phyloP scores from a whole-genome alignment of 371 early-diverging fungal genomes.

The Mortierella sp. region DNA sequence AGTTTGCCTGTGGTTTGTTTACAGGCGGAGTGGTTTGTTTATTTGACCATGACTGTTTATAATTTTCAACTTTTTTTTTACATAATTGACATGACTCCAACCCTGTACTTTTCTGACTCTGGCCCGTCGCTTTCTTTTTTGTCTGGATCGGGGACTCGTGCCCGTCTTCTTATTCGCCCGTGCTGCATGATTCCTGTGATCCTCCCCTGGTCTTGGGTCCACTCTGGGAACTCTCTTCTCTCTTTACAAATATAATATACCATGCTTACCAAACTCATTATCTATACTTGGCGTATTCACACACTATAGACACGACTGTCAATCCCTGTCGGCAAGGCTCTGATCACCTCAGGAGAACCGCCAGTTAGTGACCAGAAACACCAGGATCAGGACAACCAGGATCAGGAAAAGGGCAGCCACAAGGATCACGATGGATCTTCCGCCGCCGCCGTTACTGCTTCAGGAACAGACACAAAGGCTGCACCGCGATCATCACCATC shows the following conservation, averaged over 20 bases:
- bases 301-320: conserved; percentile 61
- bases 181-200: background rate
- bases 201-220: background rate
- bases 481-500: background rate
- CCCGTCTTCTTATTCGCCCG: conserved; percentile 4
- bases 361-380: background rate
- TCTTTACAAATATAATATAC: background rate
- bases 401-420: conserved; percentile 2
- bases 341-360: conserved; percentile 20
- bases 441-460: background rate
- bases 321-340: conserved; percentile 44
- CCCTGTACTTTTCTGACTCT: conserved; percentile 6
- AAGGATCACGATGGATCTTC: background rate
- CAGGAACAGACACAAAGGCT: background rate
- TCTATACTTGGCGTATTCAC: background rate
- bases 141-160: conserved; percentile 9
- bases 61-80: background rate
- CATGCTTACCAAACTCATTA: background rate
- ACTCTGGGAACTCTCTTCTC: background rate
- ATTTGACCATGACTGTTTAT: conserved; percentile 36
- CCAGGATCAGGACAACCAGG: background rate
- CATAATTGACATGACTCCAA: conserved; percentile 4
- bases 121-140: background rate
- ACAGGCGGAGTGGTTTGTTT: conserved; percentile 30
- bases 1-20: conserved; percentile 33